A percentile compares a stretch with the other conserved stretches of the same genome.
These are phyloP conservation scores for Hypoxylon sp. DNA, from an alignment of 2,329 filamentous ascomycete genomes.

Conservation along the genomic window DNA sequence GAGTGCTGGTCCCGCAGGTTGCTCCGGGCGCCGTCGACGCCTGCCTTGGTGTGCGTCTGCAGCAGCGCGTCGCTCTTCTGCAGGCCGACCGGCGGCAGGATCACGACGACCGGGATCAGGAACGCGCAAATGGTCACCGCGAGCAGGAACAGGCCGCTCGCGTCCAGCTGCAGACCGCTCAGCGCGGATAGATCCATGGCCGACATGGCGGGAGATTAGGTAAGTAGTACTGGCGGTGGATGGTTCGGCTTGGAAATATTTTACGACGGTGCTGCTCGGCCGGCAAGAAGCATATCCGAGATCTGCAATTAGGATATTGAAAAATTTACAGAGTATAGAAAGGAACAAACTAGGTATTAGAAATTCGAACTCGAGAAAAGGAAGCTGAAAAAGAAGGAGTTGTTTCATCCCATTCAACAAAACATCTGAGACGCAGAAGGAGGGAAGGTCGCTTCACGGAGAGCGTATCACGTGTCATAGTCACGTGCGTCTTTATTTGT, in stretches of 20 bases:
- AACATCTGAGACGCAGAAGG: conserved; percentile 29
- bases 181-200: conserved; percentile 29
- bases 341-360: not conserved
- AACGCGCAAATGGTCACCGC: conserved; percentile 52
- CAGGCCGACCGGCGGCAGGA: conserved; percentile 63
- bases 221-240: not conserved
- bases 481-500: conserved; percentile 9
- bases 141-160: conserved; percentile 39
- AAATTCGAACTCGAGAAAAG: not conserved
- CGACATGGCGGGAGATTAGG: conserved; percentile 6
- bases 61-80: conserved; percentile 61
- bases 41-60: conserved; percentile 62
- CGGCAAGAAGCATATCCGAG: conserved; percentile 29
- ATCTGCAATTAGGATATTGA: not conserved
- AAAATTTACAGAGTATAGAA: not conserved
- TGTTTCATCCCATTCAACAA: conserved; percentile 21
- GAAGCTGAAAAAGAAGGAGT: conserved; percentile 9
- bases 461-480: not conserved
- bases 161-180: conserved; percentile 38
- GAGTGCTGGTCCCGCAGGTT: conserved; percentile 46
- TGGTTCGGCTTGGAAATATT: conserved; percentile 4
- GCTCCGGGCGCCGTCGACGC: conserved; percentile 50
- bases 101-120: conserved; percentile 60
- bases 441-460: conserved; percentile 17
- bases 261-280: conserved; percentile 24